Base-by-base conservation (phyloP, 192 early-diverging fungal species). In the Umbelopsis sp. region DNA sequence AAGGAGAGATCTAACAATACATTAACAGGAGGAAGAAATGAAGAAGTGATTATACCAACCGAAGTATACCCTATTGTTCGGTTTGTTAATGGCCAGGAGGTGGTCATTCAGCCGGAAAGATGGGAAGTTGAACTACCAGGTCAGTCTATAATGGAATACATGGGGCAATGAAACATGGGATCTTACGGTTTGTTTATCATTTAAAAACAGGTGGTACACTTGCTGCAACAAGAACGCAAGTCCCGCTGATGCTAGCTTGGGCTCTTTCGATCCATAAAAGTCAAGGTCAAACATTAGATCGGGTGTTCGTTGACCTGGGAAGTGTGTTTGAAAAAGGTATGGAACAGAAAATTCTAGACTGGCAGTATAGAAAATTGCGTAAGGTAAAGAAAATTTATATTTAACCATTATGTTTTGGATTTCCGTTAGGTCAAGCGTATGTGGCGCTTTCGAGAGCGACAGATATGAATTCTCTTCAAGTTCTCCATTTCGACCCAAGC, bases 251-350 rank as follows among this genome's bases (percentile, higher is more conserved):
- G 24, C 76, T 94, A 29, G 92, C 93, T 6, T 96, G 94, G 94
- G 92, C 93, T 3, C 77, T 94, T 70, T 92, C 91, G 36, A 94
- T 96, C 54, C 94, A 96, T 73, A 96, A 96, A 76, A 88, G 88
- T 71, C 94, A 96, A 73, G 94, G 94, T 2, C 93, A 95, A 80
- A 94, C 94, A 7, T 82, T 96, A 17, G 91, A 93, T 32, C 82
- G 88, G 25, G 85, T 93, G 21, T 71, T 83, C 31, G 92, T 96
- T 38, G 91, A 96, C 76, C 77, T 96, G 36, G 83, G 86, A 20
- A 83, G 82, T 49, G 86, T 90, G 3, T 96, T 96, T 89, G 93
- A 94, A 69, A 88, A 88, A 69, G 94, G 82, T 77, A 80, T 17
- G 34, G 22, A 34, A 6, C 24, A 53, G 51, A 38, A 8, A 38